phyloP scores from a whole-genome alignment of 148 eudicot genomes.

The Cornus suecica region DNA sequence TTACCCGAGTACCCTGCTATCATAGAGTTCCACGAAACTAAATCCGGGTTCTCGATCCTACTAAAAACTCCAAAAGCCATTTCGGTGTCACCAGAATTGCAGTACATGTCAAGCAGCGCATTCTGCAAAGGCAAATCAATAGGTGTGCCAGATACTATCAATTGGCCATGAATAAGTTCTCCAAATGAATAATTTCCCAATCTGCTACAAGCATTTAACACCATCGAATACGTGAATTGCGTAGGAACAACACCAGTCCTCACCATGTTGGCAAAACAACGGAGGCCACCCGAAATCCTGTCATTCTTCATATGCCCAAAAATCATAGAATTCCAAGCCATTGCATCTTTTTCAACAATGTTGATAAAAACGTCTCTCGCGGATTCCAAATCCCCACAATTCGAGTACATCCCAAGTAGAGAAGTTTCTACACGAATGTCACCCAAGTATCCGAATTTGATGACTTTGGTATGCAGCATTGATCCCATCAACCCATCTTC shows the following conservation, averaged over 20 bases:
- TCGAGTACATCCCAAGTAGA: slow-evolving; percentile 59
- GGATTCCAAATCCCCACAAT: slow-evolving; percentile 49
- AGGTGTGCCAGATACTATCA: slow-evolving; percentile 43
- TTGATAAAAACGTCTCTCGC: slow-evolving; percentile 42
- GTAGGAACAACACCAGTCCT: slow-evolving; percentile 41
- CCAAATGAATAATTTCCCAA: slow-evolving; percentile 45
- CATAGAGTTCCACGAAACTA: slow-evolving; percentile 87
- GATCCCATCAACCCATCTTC: slow-evolving; percentile 42
- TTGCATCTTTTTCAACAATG: slow-evolving; percentile 41
- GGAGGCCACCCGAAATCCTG: slow-evolving; percentile 37
- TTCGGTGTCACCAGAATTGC: slow-evolving; percentile 50
- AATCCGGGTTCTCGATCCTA: slow-evolving; percentile 53
- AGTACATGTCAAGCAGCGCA: slow-evolving; percentile 82
- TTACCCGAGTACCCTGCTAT: slow-evolving; percentile 66
- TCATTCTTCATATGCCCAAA: slow-evolving; percentile 59
- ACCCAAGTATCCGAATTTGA: slow-evolving; percentile 50
- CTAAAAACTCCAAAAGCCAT: slow-evolving; percentile 50
- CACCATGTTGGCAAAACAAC: slow-evolving; percentile 50
- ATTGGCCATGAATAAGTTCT: slow-evolving; percentile 50
- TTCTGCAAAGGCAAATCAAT: slow-evolving; percentile 70
- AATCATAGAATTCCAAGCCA: slow-evolving; percentile 73
- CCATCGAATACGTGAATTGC: slow-evolving; percentile 68
- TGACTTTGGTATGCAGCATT: slow-evolving; percentile 40
- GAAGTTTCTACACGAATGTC: slow-evolving; percentile 60
- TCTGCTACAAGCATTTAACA: slow-evolving; percentile 64